Base-by-base conservation (phyloP, 2,329 filamentous ascomycete species). In the Cryphonectria radicalis region DNA sequence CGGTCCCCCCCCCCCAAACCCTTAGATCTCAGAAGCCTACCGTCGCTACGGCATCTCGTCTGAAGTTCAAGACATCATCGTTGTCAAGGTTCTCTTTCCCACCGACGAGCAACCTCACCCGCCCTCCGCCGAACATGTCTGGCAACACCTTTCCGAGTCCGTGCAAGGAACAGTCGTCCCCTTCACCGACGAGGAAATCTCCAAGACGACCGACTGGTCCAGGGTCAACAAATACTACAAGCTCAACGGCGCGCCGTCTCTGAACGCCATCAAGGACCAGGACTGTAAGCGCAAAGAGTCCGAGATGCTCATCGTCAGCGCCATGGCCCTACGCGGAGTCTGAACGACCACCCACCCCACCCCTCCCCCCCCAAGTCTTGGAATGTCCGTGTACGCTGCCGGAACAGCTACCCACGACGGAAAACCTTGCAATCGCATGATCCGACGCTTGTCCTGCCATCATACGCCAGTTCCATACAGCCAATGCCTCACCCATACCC, bases 181-280 rank as follows among this genome's bases (percentile, higher is more conserved):
- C 0, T 89, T 94, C 70, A 86, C 88, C 0, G 91, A 97, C 76
- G 87, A 86, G 5, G 84, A 84, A n/a, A 80, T 97, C 28, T 79
- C 81, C 0, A 77, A 80, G 0, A 82, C 89, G 37, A 88, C 90
- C 1, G 93, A 97, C 78, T 79, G 92, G 76, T 79, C 84, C 32
- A 91, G 90, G 77, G 88, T 98, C 43, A 89, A 89, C 77, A 98
- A 97, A 82, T 90, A 93, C 74, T 98, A 98, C 82, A 97, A 97
- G 80, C 82, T 98, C 42, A 92, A 92, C 73, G 84, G 86, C 10
- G 78, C 89, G n/a, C 81, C 83, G 63, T 86, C 84, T 75, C 76
- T 89, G 2, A 83, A 86, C 62, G 80, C 80, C 25, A 80, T 85
- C 11, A 81, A 81, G 73, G 82, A 86, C 68, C 80, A 84, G 35